Evolutionary conservation across 2,329 filamentous ascomycete species (phyloP).

Genomic region (Fusarium haematococcum): DNA sequence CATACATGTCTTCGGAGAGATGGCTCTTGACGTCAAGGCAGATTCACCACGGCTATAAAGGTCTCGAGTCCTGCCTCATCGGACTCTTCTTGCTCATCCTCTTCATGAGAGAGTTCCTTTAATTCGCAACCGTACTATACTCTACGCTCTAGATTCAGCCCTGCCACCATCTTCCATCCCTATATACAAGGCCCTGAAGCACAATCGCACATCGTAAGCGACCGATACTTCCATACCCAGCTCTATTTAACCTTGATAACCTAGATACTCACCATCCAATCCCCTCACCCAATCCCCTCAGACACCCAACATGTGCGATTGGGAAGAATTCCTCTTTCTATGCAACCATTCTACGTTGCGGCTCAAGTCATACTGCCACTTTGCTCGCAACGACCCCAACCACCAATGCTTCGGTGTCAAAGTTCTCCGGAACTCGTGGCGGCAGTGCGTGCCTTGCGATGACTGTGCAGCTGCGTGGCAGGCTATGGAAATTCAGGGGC

Average conservation of each 20-base stretch:
- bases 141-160: background rate
- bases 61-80: background rate
- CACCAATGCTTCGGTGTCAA: slow-evolving; percentile 78
- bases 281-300: background rate
- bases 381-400: slow-evolving; percentile 76
- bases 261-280: background rate
- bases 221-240: background rate
- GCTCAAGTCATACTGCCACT: slow-evolving; percentile 78
- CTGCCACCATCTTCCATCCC: background rate
- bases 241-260: background rate
- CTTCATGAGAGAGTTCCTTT: background rate
- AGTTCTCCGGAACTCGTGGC: slow-evolving; percentile 70
- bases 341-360: slow-evolving; percentile 72
- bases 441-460: slow-evolving; percentile 66
- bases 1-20: background rate
- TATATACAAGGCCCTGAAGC: background rate
- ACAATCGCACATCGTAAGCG: slow-evolving; percentile 6
- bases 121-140: background rate
- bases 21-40: background rate
- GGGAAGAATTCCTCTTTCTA: slow-evolving; percentile 74
- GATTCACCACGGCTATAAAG: slow-evolving; percentile 22
- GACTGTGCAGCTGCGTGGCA: slow-evolving; percentile 51
- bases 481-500: slow-evolving; percentile 14
- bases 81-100: background rate
- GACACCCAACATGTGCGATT: slow-evolving; percentile 72